Evolutionary conservation across 1,284 basidiomycete genomes (phyloP).

Genomic region (Rhodotorula sp.): DNA sequence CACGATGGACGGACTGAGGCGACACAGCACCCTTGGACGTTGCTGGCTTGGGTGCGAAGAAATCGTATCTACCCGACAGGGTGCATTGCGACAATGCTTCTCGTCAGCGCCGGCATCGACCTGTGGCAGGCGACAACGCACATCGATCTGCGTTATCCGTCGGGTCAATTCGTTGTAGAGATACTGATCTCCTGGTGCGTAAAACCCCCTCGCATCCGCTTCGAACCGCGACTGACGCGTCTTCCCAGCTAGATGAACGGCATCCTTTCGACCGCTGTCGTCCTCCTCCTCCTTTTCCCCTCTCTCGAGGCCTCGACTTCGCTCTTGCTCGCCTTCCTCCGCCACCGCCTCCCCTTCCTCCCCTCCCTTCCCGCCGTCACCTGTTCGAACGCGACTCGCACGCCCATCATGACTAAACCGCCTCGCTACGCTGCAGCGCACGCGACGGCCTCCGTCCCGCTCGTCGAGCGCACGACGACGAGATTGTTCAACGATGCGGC

Average conservation of each 20-base stretch:
- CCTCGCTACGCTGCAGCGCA: background rate
- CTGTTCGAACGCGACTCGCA: background rate
- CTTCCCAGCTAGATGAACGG: slow-evolving; percentile 22
- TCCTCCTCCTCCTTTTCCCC: slow-evolving; percentile 34
- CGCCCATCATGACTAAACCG: slow-evolving; percentile 5
- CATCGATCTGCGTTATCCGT: background rate
- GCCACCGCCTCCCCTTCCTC: slow-evolving; percentile 7
- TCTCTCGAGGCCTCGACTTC: slow-evolving; percentile 27
- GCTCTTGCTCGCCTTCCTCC: slow-evolving; percentile 1
- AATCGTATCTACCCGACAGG: slow-evolving; percentile 16
- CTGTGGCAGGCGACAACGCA: slow-evolving; percentile 22
- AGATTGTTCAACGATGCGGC: background rate
- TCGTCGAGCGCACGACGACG: slow-evolving; percentile 2
- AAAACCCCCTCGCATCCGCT: too few species aligned
- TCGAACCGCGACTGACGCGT: background rate
- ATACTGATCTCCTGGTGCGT: slow-evolving; percentile 14
- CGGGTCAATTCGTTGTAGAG: slow-evolving; percentile 18
- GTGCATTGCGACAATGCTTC: slow-evolving; percentile 19
- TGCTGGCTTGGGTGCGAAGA: slow-evolving; percentile 17
- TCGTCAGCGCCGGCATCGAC: slow-evolving; percentile 3
- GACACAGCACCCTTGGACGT: background rate
- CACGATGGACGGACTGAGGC: background rate
- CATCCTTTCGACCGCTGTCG: slow-evolving; percentile 21
- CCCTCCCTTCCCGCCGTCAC: slow-evolving; percentile 17
- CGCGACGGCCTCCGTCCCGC: background rate